Evolutionary conservation across 2,329 filamentous ascomycete species (phyloP).

Genomic region (Penicillium digitatum): DNA sequence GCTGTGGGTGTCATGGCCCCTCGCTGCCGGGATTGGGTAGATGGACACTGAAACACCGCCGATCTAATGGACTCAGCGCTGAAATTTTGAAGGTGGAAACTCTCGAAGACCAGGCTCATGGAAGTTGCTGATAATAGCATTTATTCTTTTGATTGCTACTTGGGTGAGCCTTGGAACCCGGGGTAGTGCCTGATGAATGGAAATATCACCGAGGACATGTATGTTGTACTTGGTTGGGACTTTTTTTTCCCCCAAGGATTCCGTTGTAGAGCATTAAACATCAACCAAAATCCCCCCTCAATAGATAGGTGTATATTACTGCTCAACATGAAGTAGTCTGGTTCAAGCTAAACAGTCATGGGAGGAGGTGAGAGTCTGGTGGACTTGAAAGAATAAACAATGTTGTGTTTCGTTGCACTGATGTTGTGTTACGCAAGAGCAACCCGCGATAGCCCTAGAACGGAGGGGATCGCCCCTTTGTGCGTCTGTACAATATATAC

Average conservation of each 20-base stretch:
- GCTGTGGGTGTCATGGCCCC: background rate
- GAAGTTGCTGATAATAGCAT: background rate
- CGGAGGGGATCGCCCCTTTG: too few species aligned
- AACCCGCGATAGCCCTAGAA: too few species aligned
- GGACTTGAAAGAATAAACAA: background rate
- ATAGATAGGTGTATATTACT: background rate
- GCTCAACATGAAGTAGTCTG: background rate
- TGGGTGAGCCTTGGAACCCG: background rate
- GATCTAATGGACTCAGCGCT: background rate
- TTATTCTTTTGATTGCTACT: too few species aligned
- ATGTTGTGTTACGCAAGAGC: background rate
- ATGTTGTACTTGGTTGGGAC: too few species aligned
- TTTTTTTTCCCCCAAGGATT: too few species aligned
- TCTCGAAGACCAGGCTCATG: background rate
- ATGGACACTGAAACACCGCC: slow-evolving; percentile 6
- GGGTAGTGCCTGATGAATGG: background rate
- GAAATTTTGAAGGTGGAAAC: background rate
- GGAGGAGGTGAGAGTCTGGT: background rate
- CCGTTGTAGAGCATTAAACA: too few species aligned
- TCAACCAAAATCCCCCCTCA: too few species aligned
- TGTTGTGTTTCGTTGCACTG: background rate
- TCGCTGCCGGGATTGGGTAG: background rate
- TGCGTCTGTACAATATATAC: too few species aligned
- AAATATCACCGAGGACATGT: background rate
- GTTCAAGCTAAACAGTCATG: background rate